A percentile compares a stretch with the other conserved stretches of the same genome.
phyloP scores from a whole-genome alignment of 2,329 filamentous ascomycete species.

The Fusarium sp. region DNA sequence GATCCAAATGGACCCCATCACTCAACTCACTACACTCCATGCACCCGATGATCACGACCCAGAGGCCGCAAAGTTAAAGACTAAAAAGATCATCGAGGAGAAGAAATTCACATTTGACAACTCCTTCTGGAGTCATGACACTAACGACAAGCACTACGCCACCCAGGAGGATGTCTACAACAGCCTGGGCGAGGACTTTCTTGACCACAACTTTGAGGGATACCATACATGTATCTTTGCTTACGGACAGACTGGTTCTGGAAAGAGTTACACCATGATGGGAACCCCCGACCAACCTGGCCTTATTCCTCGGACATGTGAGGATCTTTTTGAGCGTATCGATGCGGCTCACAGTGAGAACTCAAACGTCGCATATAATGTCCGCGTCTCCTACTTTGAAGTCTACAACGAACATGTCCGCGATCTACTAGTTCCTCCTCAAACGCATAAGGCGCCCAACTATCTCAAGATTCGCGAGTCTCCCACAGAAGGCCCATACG shows the following conservation, averaged over 20 bases:
- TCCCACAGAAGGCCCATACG: slow-evolving; percentile 93
- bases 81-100: slow-evolving; percentile 83
- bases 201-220: slow-evolving; percentile 99
- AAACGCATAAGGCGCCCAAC: slow-evolving; percentile 79
- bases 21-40: slow-evolving; percentile 85
- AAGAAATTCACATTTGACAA: slow-evolving; percentile 97
- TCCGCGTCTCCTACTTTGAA: slow-evolving; percentile 98
- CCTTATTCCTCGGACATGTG: slow-evolving; percentile 93
- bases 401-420: slow-evolving; percentile 99
- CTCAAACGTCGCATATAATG: slow-evolving; percentile 94
- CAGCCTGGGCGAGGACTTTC: slow-evolving; percentile 92
- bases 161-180: slow-evolving; percentile 95
- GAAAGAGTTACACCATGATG: slow-evolving; percentile 99
- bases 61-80: slow-evolving; percentile 70
- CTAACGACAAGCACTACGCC: slow-evolving; percentile 85
- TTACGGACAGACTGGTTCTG: slow-evolving; percentile 96
- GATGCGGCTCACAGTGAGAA: slow-evolving; percentile 81
- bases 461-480: slow-evolving; percentile 98
- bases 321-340: slow-evolving; percentile 95
- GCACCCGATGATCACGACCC: slow-evolving; percentile 71
- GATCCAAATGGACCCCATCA: slow-evolving; percentile 89
- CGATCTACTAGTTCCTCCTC: slow-evolving; percentile 84
- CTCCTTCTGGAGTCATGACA: slow-evolving; percentile 96
- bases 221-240: slow-evolving; percentile 99
- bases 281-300: slow-evolving; percentile 86